Evolutionary conservation across 1,284 basidiomycete species (phyloP), one percentile per base, ranked within the genome.

Genomic region (Blastosporella zonata): DNA sequence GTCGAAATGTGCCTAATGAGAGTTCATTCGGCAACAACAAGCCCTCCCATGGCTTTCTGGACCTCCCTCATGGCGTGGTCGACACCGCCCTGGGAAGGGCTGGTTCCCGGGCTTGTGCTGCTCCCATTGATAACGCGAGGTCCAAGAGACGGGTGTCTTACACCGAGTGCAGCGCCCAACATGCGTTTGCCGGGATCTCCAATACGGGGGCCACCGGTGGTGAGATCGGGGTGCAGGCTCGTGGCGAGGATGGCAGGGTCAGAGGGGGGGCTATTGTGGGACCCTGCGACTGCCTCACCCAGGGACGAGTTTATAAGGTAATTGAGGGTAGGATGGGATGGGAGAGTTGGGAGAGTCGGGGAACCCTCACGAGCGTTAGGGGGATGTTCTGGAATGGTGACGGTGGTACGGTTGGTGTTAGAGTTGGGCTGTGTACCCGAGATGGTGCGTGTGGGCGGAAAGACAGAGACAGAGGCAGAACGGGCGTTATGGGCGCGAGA

Each of bases 121-220:
- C 64, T 67, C 42, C 65, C 74, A 59, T 70, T 77, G 53, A 84
- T 61, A 39, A 78, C 64, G 53, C 86, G 78, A 31, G 82, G 79
- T 17, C 76, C 78, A 47, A 90, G 70, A 31, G 75, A 73, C 20
- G 88, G 88, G 67, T 90, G 87, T 66, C 87, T 77, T 47, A 91
- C 76, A 42, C 88, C 89, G 53, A 91, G 72, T 25, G 87, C 88
- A 49, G 84, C 84, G 42, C 87, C 89, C 28, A 91, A 73, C 87
- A 91, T 91, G 59, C 88, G 76, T 71, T 87, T 88, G 40, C 86
- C 88, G 28, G 88, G 86, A 65, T 91, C 85, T 27, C 88, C 89
- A 58, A 91, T 90, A 59, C 84, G 78, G 18, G 87, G 83, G 23
- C 68, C 68, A 21, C 54, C 54, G 13, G 29, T 37, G 47, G 31